phyloP scores from a whole-genome alignment of 352 stramenopile species.

The Elongisporangium senticosum region DNA sequence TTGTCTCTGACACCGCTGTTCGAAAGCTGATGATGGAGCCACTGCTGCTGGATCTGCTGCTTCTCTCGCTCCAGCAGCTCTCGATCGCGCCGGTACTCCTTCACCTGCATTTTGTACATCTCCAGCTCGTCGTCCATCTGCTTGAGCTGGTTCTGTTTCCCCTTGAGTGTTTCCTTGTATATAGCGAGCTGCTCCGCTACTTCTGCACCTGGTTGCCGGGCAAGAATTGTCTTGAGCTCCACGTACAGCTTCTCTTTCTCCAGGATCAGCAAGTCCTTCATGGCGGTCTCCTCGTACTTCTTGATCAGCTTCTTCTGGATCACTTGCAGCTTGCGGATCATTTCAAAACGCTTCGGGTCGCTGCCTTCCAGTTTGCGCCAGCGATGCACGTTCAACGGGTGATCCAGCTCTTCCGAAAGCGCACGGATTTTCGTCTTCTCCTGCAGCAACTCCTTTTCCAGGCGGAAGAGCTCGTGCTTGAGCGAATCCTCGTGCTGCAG shows the following conservation, averaged over 20 bases:
- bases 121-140: conserved; percentile 88
- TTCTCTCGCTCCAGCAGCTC: conserved; percentile 58
- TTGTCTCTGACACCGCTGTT: not conserved
- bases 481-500: conserved; percentile 49
- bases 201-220: conserved; percentile 81
- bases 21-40: conserved; percentile 42
- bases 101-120: conserved; percentile 92
- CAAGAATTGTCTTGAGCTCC: conserved; percentile 87
- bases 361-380: conserved; percentile 88
- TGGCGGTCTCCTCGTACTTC: conserved; percentile 66
- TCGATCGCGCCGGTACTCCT: conserved; percentile 69
- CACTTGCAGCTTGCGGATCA: conserved; percentile 84
- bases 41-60: conserved; percentile 51
- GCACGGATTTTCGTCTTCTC: conserved; percentile 87
- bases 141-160: conserved; percentile 73
- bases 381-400: conserved; percentile 89
- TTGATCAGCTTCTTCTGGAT: conserved; percentile 83
- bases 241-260: conserved; percentile 92
- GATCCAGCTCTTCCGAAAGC: conserved; percentile 86
- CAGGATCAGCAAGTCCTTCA: conserved; percentile 67
- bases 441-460: conserved; percentile 72
- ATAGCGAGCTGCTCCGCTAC: conserved; percentile 82
- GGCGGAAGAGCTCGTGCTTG: conserved; percentile 47
- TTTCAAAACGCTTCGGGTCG: conserved; percentile 85
- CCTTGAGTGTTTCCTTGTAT: conserved; percentile 87